Percentiles rank a stretch among this genome's conserved stretches.
Evolutionary conservation across 2,329 filamentous ascomycete genomes (phyloP).

Genomic region (Grosmannia huntii): DNA sequence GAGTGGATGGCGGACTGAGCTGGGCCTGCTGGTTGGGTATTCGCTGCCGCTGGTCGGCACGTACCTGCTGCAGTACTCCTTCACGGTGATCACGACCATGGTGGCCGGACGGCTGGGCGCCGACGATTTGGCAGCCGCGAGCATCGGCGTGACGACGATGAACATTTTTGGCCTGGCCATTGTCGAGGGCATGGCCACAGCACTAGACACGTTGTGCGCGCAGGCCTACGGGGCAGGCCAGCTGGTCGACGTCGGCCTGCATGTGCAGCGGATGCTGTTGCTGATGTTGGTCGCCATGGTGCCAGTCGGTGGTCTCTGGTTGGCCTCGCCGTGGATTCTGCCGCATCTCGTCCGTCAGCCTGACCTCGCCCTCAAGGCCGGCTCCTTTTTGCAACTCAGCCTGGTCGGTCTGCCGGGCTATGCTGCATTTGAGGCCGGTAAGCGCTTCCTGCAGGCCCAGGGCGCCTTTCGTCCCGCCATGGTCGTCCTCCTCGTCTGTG

Average conservation of each 20-base stretch:
- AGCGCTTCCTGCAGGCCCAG: conserved; percentile 67
- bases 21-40: conserved; percentile 47
- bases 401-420: conserved; percentile 60
- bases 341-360: conserved; percentile 21
- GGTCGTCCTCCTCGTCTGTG: conserved; percentile 29
- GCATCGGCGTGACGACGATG: conserved; percentile 39
- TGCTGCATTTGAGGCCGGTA: conserved; percentile 59
- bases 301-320: conserved; percentile 55
- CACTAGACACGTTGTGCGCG: conserved; percentile 59
- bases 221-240: conserved; percentile 62
- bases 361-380: conserved; percentile 54
- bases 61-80: conserved; percentile 49
- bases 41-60: conserved; percentile 42
- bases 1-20: conserved; percentile 49
- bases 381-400: conserved; percentile 55
- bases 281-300: conserved; percentile 56
- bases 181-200: conserved; percentile 55
- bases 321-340: conserved; percentile 47
- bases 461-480: conserved; percentile 57
- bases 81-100: conserved; percentile 49
- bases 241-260: conserved; percentile 57
- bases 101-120: conserved; percentile 47
- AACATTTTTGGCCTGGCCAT: conserved; percentile 50
- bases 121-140: conserved; percentile 45
- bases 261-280: conserved; percentile 59